Conservation (phyloP, 345 rosid genomes). For the Populus euphratica region DNA sequence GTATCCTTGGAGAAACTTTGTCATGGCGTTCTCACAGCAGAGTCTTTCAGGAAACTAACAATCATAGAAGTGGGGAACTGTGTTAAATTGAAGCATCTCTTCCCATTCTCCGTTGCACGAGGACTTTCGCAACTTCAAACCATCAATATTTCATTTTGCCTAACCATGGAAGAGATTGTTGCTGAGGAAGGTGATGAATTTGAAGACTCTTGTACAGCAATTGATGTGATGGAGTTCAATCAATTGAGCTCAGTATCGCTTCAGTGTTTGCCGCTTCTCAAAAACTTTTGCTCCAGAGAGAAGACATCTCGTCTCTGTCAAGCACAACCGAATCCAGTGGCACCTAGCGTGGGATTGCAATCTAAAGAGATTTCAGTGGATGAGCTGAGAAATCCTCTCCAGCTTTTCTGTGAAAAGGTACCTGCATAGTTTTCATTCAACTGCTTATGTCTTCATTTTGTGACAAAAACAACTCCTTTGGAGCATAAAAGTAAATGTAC, state of each 20-base stretch:
- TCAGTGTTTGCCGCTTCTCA: conserved; percentile 1
- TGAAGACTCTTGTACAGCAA: not conserved
- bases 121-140: conserved; percentile 12
- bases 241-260: conserved; percentile 7
- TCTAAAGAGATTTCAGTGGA: too few relatives aligned
- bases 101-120: conserved; percentile 18
- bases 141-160: conserved; percentile 17
- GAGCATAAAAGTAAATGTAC: too few relatives aligned
- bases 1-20: conserved; percentile 23
- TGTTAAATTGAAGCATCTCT: conserved; percentile 14
- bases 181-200: not conserved
- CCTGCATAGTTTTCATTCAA: too few relatives aligned
- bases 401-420: too few relatives aligned
- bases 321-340: too few relatives aligned
- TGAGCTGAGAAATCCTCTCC: too few relatives aligned
- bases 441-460: too few relatives aligned
- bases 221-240: not conserved
- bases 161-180: conserved; percentile 16
- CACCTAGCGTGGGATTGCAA: too few relatives aligned
- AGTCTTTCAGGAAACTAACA: conserved; percentile 12
- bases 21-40: not conserved
- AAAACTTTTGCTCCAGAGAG: too few relatives aligned
- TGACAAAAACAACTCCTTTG: too few relatives aligned
- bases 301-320: too few relatives aligned
- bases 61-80: conserved; percentile 12